Conservation (phyloP, 768 basidiomycete genomes). For the Hypholoma fasciculare region DNA sequence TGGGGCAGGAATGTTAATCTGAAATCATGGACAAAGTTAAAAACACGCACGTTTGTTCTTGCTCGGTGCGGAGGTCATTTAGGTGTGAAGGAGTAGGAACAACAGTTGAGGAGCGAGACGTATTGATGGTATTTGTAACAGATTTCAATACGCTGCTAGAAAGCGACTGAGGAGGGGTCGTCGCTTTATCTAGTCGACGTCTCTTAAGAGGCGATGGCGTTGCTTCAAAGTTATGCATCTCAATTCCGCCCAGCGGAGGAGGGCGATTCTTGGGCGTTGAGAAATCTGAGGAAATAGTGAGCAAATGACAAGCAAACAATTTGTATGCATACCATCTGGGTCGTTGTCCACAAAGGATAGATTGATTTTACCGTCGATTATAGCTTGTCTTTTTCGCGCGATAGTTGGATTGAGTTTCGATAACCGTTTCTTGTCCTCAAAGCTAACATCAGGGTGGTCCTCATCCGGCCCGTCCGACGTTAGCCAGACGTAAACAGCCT, state of each 20-base stretch:
- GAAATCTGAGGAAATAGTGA: background rate
- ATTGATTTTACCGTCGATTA: background rate
- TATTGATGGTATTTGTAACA: conserved; percentile 9
- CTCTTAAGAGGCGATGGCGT: conserved; percentile 11
- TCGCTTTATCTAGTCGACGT: conserved; percentile 3
- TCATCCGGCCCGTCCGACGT: conserved; percentile 28
- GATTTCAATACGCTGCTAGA: conserved; percentile 14
- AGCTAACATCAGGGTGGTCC: conserved; percentile 21
- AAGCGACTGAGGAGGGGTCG: background rate
- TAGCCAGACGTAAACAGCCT: conserved; percentile 42
- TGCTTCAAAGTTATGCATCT: conserved; percentile 15
- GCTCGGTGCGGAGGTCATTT: too few species aligned
- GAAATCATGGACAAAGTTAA: too few species aligned
- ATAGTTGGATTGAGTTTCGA: conserved; percentile 27
- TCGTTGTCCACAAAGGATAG: conserved; percentile 7
- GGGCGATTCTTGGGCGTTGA: conserved; percentile 3
- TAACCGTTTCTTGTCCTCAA: conserved; percentile 23
- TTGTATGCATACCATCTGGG: background rate
- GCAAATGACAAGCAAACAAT: background rate
- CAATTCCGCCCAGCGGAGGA: conserved; percentile 23
- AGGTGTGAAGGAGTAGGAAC: background rate
- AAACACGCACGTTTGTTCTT: too few species aligned
- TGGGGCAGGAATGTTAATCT: conserved; percentile 2
- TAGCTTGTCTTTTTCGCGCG: conserved; percentile 12
- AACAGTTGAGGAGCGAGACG: background rate